Base-by-base conservation (phyloP, 306 rosid species). In the Lathyrus tuberosus region DNA sequence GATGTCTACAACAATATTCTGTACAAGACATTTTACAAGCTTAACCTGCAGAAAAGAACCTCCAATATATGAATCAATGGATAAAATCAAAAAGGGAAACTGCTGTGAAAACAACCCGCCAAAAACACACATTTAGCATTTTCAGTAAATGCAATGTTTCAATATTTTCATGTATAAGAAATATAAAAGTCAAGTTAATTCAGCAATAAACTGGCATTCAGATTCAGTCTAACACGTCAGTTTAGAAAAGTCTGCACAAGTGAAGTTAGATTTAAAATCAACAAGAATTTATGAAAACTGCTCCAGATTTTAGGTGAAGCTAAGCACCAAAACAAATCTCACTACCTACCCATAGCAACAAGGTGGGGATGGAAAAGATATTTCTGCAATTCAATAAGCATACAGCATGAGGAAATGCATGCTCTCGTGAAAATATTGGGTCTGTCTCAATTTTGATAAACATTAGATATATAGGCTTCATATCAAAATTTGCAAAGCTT, bases 11-110 rank as follows among this genome's bases (percentile, higher is more conserved):
- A 89, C 85, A 41, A 87, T 84, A 83, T 89, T 78, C 81, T 89
- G 90, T 76, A 92, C 87, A 73, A 92, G 79, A 75, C 96, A 92
- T 78, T 92, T 92, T 41, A 92, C 91, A 69, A 92, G 96, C 85
- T 89, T 92, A 80, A 92, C 97, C 96, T 92, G 95, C 88, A 72
- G 67, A 67, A 42, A 53, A 78, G 56, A 69, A 74, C 30, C 47
- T 61, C 67, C 28, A 58, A 49, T 62, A 65, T 58, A 57, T 56
- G 30, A 64, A 62, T 61, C 22, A 62, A 63, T n/a, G 40, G 47
- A 80, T 3, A 56, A 13, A 73, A 58, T 68, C 28, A 62, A 56
- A 62, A 38, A 28, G 38, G 38, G 47, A 35, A 72, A 57, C 61
- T 37, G 71, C 46, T 42, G 17, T 5, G 2, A 17, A 74, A 73